Evolutionary conservation across 2,329 filamentous ascomycete species (phyloP), one percentile per base, ranked within the genome.

Genomic region (Sporothrix variecibatus): DNA sequence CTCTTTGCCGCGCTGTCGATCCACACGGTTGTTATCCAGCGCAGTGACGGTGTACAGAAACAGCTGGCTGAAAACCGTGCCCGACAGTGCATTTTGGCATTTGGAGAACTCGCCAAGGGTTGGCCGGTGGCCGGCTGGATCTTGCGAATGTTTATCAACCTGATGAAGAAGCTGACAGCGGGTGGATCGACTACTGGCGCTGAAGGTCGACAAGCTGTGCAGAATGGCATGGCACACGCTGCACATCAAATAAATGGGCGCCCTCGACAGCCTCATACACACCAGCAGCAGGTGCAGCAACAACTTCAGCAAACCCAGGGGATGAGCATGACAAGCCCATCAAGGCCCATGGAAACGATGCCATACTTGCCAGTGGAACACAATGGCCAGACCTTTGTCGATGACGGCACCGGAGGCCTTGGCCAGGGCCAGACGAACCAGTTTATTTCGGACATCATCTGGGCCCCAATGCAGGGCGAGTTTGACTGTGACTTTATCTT

Each of bases 401-500:
- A 64, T 17, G 70, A 62, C 8, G 53, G 34, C 34, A 49, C n/a
- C 1, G 51, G 40, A 8, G 49, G 43, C 34, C 20, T 60, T 11
- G 68, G 38, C 1, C 49, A 28, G 7, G 70, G 38, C 2, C 49
- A 43, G 15, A 38, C 70, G 7, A 64, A 72, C 53, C 70, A 72
- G 70, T 34, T 72, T 8, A 31, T 72, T 8, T 62, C 56, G 0
- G 70, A 72, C 53, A 72, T 72, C 34, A 72, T 72, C 23, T 72
- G 70, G 70, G 70, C 53, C 15, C 70, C 70, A 11, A 40, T 34
- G 53, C 56, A 64, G 56, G 28, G 17, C 56, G 40, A 64, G 23
- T 72, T 72, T 72, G 70, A 72, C 40, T 62, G 56, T 38, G 69
- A 71, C 20, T 71, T 71, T 49, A 62, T 71, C 12, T 71, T 71